A percentile compares a stretch with the other conserved stretches of the same genome.
These are phyloP conservation scores for Talaromyces sp. DNA, from an alignment of 2,329 filamentous ascomycete genomes.

Conservation along the genomic window DNA sequence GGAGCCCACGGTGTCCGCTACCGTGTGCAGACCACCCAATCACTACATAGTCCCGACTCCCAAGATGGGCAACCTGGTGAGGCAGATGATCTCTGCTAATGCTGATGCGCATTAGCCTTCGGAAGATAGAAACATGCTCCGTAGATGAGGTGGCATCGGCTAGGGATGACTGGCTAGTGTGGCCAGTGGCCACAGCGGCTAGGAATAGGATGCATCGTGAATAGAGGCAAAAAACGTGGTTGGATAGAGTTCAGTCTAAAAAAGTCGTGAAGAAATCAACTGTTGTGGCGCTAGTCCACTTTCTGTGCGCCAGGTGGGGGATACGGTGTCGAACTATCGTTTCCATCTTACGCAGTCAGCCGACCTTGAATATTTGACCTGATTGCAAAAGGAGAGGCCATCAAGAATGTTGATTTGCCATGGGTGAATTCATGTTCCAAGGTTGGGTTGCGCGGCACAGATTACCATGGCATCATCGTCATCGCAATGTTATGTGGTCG, in stretches of 20 bases:
- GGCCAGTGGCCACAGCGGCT: background rate
- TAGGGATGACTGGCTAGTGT: background rate
- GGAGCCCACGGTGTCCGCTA: background rate
- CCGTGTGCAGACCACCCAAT: too few species aligned
- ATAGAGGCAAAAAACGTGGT: constrained; percentile 14
- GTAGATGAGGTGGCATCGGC: background rate
- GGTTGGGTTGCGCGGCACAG: too few species aligned
- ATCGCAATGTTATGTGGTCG: background rate
- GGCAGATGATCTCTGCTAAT: background rate
- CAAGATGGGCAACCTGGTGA: background rate
- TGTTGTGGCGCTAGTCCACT: background rate
- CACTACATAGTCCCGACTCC: too few species aligned
- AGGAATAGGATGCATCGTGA: background rate
- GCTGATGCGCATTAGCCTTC: background rate
- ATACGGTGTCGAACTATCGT: background rate
- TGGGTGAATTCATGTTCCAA: too few species aligned
- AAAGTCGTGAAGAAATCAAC: constrained; percentile 1
- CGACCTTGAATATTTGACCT: background rate
- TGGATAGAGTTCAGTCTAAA: constrained; percentile 1
- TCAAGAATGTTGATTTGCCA: background rate
- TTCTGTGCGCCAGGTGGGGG: background rate
- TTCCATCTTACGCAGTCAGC: background rate
- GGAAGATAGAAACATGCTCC: background rate
- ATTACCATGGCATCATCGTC: background rate
- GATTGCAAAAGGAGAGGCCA: background rate